Conservation (phyloP, 2,329 filamentous ascomycete genomes). For the Botrytis sinoallii region DNA sequence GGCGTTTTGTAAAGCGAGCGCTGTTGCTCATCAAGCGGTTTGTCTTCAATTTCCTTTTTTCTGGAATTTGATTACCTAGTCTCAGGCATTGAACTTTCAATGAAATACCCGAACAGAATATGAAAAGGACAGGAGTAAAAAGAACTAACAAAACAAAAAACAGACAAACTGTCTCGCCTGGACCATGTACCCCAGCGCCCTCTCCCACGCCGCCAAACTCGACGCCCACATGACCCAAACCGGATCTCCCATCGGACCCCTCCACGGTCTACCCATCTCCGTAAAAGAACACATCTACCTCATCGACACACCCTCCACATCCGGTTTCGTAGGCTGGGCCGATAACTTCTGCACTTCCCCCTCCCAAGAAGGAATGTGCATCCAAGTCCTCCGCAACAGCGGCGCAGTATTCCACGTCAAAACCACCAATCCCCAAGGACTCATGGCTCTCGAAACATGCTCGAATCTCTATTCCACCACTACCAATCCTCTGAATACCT, state of each 20-base stretch:
- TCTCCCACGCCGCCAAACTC: constrained; percentile 44
- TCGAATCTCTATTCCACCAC: constrained; percentile 42
- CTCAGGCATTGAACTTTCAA: neutral
- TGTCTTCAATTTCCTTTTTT: neutral
- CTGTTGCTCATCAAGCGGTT: constrained; percentile 54
- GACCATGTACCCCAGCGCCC: constrained; percentile 47
- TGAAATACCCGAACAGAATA: neutral
- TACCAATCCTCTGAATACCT: constrained; percentile 55
- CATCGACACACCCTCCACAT: constrained; percentile 36
- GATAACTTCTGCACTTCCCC: constrained; percentile 38
- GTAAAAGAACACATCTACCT: constrained; percentile 55
- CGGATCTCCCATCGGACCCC: constrained; percentile 50
- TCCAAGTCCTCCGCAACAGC: constrained; percentile 45
- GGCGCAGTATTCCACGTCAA: constrained; percentile 51
- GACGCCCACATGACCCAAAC: constrained; percentile 44
- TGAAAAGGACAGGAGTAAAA: constrained; percentile 25
- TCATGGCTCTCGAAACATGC: constrained; percentile 45
- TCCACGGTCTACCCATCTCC: constrained; percentile 58
- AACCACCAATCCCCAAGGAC: constrained; percentile 52
- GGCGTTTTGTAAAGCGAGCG: constrained; percentile 53
- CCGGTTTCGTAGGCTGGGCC: constrained; percentile 48
- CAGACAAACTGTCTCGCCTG: constrained; percentile 44
- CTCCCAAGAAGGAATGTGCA: constrained; percentile 46
- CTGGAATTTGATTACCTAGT: neutral
- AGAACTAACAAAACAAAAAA: neutral